A percentile compares a stretch with the other conserved stretches of the same genome.
phyloP scores from a whole-genome alignment of 1,284 basidiomycete species.

The Fomitopsis schrenkii region DNA sequence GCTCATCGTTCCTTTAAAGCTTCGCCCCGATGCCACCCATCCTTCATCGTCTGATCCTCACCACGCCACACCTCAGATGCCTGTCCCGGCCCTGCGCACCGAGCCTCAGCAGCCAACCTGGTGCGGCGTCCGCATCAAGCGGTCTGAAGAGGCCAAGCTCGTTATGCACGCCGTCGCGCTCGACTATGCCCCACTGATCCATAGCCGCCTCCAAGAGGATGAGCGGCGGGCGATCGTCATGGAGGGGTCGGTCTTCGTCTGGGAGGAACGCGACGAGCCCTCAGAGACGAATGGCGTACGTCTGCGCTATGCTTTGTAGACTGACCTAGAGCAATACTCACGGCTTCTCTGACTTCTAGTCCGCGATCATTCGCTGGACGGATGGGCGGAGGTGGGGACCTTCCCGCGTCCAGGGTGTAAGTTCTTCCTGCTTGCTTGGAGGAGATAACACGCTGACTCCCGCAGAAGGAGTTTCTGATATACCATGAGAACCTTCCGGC shows the following conservation, averaged over 20 bases:
- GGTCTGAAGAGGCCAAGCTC: conserved; percentile 36
- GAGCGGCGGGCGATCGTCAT: conserved; percentile 39
- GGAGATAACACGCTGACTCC: not conserved
- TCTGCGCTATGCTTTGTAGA: conserved; percentile 1
- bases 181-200: conserved; percentile 34
- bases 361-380: conserved; percentile 71
- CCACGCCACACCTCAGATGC: not conserved
- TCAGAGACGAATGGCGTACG: conserved; percentile 35
- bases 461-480: conserved; percentile 33
- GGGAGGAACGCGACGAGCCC: conserved; percentile 39
- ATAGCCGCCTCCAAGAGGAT: conserved; percentile 37
- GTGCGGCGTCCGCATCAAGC: conserved; percentile 33
- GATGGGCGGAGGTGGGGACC: conserved; percentile 63
- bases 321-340: not conserved
- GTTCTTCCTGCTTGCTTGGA: conserved; percentile 15
- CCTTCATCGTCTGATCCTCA: not conserved
- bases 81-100: not conserved
- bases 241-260: conserved; percentile 41
- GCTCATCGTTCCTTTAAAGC: conserved; percentile 2
- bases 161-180: conserved; percentile 39
- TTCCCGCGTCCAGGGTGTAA: conserved; percentile 70
- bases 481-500: conserved; percentile 37
- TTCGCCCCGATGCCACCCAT: not conserved
- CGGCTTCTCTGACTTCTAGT: conserved; percentile 19
- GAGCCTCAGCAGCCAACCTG: conserved; percentile 41